Base-by-base conservation (phyloP, 2,329 filamentous ascomycete genomes). In the Pseudovirgaria hyperparasitica region DNA sequence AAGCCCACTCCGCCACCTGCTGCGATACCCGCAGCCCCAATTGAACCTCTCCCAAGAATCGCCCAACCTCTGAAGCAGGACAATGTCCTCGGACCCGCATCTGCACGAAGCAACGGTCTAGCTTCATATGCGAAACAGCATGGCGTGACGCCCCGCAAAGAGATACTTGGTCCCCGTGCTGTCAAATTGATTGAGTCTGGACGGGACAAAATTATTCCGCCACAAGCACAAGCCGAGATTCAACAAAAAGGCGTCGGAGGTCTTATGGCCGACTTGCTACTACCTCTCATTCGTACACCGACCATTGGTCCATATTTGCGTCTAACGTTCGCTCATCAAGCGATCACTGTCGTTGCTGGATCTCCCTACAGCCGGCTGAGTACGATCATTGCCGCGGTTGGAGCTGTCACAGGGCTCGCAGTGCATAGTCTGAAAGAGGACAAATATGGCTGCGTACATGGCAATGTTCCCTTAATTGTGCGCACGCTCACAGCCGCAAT, bases 401-500 rank as follows among this genome's bases (percentile, higher is more conserved):
- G 74, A 32, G 70, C 77, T 1, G 57, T 90, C 20, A 72, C 71
- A 9, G 65, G 68, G 26, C 63, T 96, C 16, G 70, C 81, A 1
- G 67, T 82, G 4, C 69, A 70, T 35, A 87, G 80, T 51, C 56
- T 94, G 28, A 60, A 62, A 4, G 86, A 96, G 52, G 87, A 96
- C 48, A 67, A 68, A 24, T 90, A 75, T 45, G 87, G 87, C 9
- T 80, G 82, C 40, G 87, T 92, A n/a, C 78, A 92, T 38, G 66
- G 74, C 22, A 81, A 90, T 37, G 73, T 96, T 2, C 72, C 80
- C 1, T 58, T 57, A 25, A 76, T 92, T 30, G 71, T 94, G 26
- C 70, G 77, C 24, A 71, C 73, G 2, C 70, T 92, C 34, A 86
- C 82, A 1, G 41, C 51, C 0, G 73, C 80, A 1, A 74, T 85